phyloP scores from a whole-genome alignment of 768 basidiomycete genomes.

The Termitomyces eurrhizus region DNA sequence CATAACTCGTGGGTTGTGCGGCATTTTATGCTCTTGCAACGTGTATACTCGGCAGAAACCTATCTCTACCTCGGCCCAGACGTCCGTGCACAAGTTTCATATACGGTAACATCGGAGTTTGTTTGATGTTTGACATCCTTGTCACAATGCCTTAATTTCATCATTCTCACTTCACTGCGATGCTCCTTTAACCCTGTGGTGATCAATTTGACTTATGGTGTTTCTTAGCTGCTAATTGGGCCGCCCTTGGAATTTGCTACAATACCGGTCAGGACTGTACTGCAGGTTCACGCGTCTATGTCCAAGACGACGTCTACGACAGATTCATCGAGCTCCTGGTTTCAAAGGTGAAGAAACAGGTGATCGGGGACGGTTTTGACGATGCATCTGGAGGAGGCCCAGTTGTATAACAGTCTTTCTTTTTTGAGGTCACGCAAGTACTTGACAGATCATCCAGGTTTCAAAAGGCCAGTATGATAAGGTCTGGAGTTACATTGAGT shows the following conservation, averaged over 20 bases:
- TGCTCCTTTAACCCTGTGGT: not conserved
- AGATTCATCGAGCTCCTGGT: constrained; percentile 70
- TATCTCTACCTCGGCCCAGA: not conserved
- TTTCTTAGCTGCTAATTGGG: constrained; percentile 73
- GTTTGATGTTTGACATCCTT: not conserved
- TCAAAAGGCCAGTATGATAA: constrained; percentile 84
- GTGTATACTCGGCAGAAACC: not conserved
- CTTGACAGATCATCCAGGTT: constrained; percentile 39
- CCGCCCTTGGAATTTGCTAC: constrained; percentile 80
- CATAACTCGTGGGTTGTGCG: not conserved
- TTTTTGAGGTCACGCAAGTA: constrained; percentile 1
- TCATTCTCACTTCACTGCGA: not conserved
- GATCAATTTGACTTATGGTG: not conserved
- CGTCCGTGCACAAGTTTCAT: not conserved
- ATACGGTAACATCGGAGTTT: not conserved
- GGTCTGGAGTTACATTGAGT: constrained; percentile 84
- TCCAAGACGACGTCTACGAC: constrained; percentile 85
- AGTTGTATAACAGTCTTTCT: constrained; percentile 47
- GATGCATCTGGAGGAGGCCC: constrained; percentile 76
- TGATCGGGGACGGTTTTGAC: constrained; percentile 81
- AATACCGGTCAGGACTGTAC: constrained; percentile 94
- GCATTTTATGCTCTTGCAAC: not conserved
- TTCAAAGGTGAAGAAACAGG: constrained; percentile 60
- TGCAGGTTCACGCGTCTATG: constrained; percentile 86
- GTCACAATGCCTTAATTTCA: not conserved